phyloP scores from a whole-genome alignment of 1,284 basidiomycete species.

The Porodaedalea pini region DNA sequence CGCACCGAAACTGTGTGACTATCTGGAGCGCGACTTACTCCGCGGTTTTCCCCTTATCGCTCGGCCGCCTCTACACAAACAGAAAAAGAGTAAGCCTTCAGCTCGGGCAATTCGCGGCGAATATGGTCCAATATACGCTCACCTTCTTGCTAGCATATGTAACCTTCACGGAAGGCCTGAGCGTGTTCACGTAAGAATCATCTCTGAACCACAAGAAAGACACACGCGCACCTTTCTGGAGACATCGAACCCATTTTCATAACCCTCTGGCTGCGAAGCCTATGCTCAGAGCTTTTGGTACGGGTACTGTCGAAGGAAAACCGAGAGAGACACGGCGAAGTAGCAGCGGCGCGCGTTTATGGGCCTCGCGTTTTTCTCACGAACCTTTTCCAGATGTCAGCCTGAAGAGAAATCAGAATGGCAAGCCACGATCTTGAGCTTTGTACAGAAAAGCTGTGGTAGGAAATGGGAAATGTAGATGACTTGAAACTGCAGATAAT shows the following conservation, averaged over 20 bases:
- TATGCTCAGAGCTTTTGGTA: background rate
- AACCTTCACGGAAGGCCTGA: conserved; percentile 9
- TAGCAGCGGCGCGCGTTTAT: too few relatives aligned
- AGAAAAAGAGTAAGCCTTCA: background rate
- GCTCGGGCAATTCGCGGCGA: background rate
- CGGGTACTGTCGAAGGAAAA: too few relatives aligned
- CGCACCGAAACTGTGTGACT: background rate
- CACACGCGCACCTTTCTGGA: conserved; percentile 6
- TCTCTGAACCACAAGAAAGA: background rate
- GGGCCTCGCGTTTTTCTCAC: too few relatives aligned
- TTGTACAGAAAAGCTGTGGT: too few relatives aligned
- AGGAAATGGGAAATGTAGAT: too few relatives aligned
- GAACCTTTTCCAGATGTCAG: too few relatives aligned
- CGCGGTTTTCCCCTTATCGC: background rate
- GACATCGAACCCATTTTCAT: background rate
- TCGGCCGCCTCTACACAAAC: conserved; percentile 1
- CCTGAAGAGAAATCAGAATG: too few relatives aligned
- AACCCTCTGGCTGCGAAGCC: background rate
- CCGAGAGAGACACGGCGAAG: too few relatives aligned
- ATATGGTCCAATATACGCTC: background rate
- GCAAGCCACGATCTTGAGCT: too few relatives aligned
- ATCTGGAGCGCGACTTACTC: background rate
- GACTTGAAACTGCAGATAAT: too few relatives aligned
- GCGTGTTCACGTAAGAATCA: background rate
- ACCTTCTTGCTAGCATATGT: conserved; percentile 15